Evolutionary conservation across 164 flowering plant species (phyloP).

Genomic region (Umbellularia californica): DNA sequence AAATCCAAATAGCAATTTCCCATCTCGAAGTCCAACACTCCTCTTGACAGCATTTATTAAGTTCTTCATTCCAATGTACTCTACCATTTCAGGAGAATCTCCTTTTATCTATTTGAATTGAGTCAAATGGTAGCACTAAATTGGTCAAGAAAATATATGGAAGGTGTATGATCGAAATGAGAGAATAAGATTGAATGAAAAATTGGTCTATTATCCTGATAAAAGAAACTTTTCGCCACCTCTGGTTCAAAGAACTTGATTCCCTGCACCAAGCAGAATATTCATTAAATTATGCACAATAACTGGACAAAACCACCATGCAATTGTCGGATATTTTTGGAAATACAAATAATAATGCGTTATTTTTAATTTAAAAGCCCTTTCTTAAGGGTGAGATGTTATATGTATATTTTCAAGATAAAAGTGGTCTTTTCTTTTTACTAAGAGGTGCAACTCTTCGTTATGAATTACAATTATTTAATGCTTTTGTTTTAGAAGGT

Average conservation of each 20-base stretch:
- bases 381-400: no score
- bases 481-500: no score
- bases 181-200: neutral
- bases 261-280: conserved; percentile 52
- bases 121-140: conserved; percentile 12
- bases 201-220: conserved; percentile 7
- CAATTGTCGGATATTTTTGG: neutral
- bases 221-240: conserved; percentile 39
- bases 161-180: neutral
- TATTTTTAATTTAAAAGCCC: no score
- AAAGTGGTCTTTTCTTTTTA: no score
- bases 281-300: conserved; percentile 7
- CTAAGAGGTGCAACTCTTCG: no score
- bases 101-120: conserved; percentile 72
- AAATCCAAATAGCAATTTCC: conserved; percentile 77
- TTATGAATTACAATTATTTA: no score
- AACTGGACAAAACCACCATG: neutral
- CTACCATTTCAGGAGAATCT: conserved; percentile 93
- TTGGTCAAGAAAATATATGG: conserved; percentile 3
- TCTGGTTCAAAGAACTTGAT: conserved; percentile 99
- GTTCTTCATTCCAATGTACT: conserved; percentile 81
- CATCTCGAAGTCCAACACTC: conserved; percentile 63
- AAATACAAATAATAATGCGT: no score
- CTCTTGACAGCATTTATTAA: conserved; percentile 73
- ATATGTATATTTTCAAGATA: no score